Evolutionary conservation across 768 basidiomycete species (phyloP), one percentile per base, ranked within the genome.

Genomic region (Russula abietina): DNA sequence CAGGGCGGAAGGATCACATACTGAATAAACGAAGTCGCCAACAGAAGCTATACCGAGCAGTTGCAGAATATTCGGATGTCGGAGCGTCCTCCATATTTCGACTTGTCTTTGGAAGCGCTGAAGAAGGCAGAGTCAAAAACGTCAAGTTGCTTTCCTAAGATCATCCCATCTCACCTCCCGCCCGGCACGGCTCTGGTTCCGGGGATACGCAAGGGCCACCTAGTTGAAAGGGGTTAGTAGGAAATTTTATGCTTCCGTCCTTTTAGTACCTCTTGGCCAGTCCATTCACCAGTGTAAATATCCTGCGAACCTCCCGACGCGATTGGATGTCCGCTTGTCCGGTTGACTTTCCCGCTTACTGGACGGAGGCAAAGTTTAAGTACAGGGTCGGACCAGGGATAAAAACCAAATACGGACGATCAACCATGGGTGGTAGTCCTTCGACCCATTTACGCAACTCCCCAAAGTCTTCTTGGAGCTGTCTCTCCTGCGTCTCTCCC

Each of bases 71-170:
- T 67, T 67, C 12, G 58, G 55, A 38, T 67, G 65, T 36, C 52
- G 53, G 14, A 67, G 50, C 8, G 57, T 38, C 58, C 64, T 66
- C 65, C 65, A 67, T 51, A 60, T 65, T 46, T 66, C 65, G 10
- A 67, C 65, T 17, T 67, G 65, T 46, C 55, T 33, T 32, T 17
- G 38, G 33, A 67, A 67, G 33, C 64, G 59, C 65, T 67, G 39
- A 41, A 24, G 26, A 10, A 12, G 22, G 22, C 5, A 26, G 45
- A 12, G 17, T 59, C 39, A 28, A 50, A 48, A 28, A 5, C 8
- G 24, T 26, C 12, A n/a, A 14, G 17, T 24, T 7, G 16, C 7
- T 39, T 12, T 14, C 28, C 30, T 28, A 30, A 9, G 17, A 14
- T 12, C 19, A 14, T 12, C 19, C 28, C 30, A 16, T 50, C 57